Evolutionary conservation across 2,329 filamentous ascomycete species (phyloP), one percentile per base, ranked within the genome.

Genomic region (Triangularia setosa): DNA sequence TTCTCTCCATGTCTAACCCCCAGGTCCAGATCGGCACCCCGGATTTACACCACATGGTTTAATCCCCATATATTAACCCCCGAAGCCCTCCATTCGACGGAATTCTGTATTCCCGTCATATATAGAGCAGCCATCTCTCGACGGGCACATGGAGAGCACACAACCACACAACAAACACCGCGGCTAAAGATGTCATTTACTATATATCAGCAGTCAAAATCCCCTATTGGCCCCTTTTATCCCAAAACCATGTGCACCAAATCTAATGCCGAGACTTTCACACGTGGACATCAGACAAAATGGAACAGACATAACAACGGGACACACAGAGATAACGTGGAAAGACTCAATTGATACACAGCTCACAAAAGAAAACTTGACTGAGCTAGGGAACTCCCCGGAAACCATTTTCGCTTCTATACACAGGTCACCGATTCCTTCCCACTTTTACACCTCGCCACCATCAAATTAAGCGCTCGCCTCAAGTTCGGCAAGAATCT

Each of bases 401-500:
- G 74, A 79, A 79, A 72, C 78, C 78, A 76, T 78, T 80, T 80
- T 81, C 79, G 81, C 79, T 78, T 81, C 83, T 85, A 84, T 83
- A 85, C 83, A 86, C 81, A 81, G 78, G 79, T 77, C 78, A 71
- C 72, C 72, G 72, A 70, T 70, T 71, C 66, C 72, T 71, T 71
- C 70, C 69, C 73, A 65, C 59, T 72, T 72, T 71, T 72, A 75
- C 72, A 67, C 48, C 21, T 53, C 23, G 35, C 40, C 27, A 69
- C 69, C 72, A 48, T 62, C 63, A 72, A 81, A 75, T 81, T 74
- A 75, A 67, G 69, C 66, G 72, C 72, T 80, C 76, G 82, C 81
- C 80, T 95, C 91, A 75, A 98, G 86, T 75, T 98, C 95, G 75
- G 95, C 93, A 79, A 99, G 84, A 86, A 99, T 98, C 93, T 98